A percentile compares a stretch with the other conserved stretches of the same genome.
Conservation (phyloP, 257 asterid genomes). For the Solanum infundibuliforme region DNA sequence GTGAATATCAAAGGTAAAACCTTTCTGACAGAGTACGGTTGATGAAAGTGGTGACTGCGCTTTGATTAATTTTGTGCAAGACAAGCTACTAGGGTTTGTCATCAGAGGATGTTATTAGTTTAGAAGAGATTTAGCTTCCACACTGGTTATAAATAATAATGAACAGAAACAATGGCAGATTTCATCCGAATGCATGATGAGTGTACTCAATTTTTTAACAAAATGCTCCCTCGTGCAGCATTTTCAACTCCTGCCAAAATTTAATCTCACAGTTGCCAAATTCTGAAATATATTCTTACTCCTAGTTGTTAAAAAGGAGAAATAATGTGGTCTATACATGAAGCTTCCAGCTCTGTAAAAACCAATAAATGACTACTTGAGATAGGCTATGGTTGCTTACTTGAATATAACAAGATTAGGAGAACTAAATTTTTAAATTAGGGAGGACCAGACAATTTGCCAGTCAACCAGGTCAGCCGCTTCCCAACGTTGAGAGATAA, state of each 20-base stretch:
- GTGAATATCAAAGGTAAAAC: not conserved
- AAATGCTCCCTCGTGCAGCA: not conserved
- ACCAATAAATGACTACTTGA: not conserved
- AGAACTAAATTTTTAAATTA: not conserved
- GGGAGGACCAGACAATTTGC: slow-evolving; percentile 27
- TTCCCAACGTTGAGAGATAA: slow-evolving; percentile 50
- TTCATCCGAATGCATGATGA: not conserved
- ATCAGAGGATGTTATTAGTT: not conserved
- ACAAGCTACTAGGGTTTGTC: not conserved
- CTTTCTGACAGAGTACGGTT: not conserved
- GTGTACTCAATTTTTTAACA: not conserved
- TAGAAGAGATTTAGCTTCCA: not conserved
- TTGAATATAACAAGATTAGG: not conserved
- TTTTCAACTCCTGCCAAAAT: not conserved
- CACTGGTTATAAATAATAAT: not conserved
- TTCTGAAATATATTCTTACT: not conserved
- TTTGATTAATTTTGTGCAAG: not conserved
- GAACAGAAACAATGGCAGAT: not conserved
- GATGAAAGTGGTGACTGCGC: not conserved
- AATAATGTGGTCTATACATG: not conserved
- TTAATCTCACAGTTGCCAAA: not conserved
- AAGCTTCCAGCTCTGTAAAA: not conserved
- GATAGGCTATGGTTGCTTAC: not conserved
- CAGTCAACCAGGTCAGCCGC: slow-evolving; percentile 56
- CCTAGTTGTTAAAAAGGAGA: not conserved